Conservation (phyloP, 2,329 filamentous ascomycete species). For the Lojkania enalia region DNA sequence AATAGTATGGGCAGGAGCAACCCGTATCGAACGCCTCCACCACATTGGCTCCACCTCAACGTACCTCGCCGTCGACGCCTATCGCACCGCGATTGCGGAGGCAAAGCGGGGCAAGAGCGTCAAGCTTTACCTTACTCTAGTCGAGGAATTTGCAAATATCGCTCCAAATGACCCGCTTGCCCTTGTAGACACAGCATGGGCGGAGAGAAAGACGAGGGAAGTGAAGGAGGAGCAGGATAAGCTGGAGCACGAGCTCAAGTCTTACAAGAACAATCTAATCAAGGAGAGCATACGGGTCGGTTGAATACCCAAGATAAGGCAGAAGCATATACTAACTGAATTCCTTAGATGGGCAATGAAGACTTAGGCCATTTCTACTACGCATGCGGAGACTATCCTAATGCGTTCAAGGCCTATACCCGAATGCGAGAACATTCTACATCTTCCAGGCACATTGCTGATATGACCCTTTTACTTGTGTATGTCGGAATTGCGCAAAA, state of each 20-base stretch:
- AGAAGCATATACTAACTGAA: slow-evolving; percentile 3
- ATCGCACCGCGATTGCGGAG: slow-evolving; percentile 75
- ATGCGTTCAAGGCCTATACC: slow-evolving; percentile 75
- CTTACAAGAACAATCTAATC: slow-evolving; percentile 95
- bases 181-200: slow-evolving; percentile 71
- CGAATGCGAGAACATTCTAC: slow-evolving; percentile 92
- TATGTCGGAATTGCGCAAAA: slow-evolving; percentile 73
- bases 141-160: slow-evolving; percentile 65
- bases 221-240: slow-evolving; percentile 72
- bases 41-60: slow-evolving; percentile 80
- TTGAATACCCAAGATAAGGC: slow-evolving; percentile 6
- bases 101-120: slow-evolving; percentile 78
- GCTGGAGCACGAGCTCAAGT: slow-evolving; percentile 83
- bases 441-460: slow-evolving; percentile 78
- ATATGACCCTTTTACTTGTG: slow-evolving; percentile 79
- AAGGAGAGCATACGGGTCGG: slow-evolving; percentile 91
- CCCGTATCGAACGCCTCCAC: slow-evolving; percentile 77
- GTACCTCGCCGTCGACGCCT: slow-evolving; percentile 75
- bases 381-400: slow-evolving; percentile 71
- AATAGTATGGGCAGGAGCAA: slow-evolving; percentile 58
- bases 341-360: slow-evolving; percentile 82
- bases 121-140: slow-evolving; percentile 68
- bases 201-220: slow-evolving; percentile 65
- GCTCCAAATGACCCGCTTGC: slow-evolving; percentile 71
- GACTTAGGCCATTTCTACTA: slow-evolving; percentile 86